Evolutionary conservation across 441 rosid species (phyloP).

Genomic region (Croton setiger): DNA sequence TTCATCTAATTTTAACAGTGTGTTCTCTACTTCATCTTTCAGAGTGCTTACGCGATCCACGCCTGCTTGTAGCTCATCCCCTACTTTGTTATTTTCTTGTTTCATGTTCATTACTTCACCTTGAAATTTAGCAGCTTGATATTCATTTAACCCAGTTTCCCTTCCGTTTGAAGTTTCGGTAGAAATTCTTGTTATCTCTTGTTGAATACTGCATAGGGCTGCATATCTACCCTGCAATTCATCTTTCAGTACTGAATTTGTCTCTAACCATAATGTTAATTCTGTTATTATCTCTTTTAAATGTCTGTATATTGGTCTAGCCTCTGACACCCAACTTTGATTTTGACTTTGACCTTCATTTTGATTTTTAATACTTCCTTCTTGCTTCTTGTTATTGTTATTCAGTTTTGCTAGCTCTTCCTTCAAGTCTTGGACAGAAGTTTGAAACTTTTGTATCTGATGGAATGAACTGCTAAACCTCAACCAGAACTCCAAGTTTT

Average conservation of each 20-base stretch:
- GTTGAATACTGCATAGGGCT: constrained; percentile 60
- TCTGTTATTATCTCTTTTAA: constrained; percentile 73
- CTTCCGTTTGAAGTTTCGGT: constrained; percentile 20
- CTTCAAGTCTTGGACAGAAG: constrained; percentile 57
- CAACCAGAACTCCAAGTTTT: constrained; percentile 93
- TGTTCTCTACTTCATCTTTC: constrained; percentile 50
- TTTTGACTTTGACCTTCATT: constrained; percentile 24
- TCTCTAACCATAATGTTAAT: constrained; percentile 73
- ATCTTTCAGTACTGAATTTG: constrained; percentile 56
- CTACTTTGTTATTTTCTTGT: constrained; percentile 73
- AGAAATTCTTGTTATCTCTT: constrained; percentile 51
- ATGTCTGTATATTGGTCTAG: constrained; percentile 67
- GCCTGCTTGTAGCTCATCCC: constrained; percentile 49
- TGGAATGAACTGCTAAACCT: constrained; percentile 79
- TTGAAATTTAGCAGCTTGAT: constrained; percentile 77
- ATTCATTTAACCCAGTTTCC: constrained; percentile 42
- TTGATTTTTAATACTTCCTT: constrained; percentile 10
- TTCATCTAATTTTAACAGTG: constrained; percentile 45
- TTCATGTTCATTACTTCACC: constrained; percentile 92
- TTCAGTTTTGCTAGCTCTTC: constrained; percentile 46
- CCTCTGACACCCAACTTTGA: constrained; percentile 37
- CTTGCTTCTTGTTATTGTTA: not conserved
- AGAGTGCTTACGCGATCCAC: constrained; percentile 42
- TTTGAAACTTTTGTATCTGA: constrained; percentile 70
- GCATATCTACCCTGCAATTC: constrained; percentile 58